Percentiles rank a stretch among this genome's conserved stretches.
Conservation (phyloP, 2,329 filamentous ascomycete genomes). For the Zymoseptoria pseudotritici region DNA sequence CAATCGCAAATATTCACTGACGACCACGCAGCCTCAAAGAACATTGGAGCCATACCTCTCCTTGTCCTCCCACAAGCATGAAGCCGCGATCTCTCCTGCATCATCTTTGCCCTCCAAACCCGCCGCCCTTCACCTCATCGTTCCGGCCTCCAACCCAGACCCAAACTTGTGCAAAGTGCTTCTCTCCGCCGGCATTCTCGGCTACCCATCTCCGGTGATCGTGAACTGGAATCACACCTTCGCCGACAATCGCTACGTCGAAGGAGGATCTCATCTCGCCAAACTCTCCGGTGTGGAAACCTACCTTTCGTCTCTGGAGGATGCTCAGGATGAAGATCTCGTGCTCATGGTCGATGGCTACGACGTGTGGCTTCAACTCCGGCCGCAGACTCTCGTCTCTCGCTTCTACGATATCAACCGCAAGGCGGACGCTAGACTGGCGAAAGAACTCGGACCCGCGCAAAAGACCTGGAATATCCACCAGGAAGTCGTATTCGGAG, state of each 20-base stretch:
- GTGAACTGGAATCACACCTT: constrained; percentile 18
- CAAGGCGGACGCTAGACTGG: constrained; percentile 40
- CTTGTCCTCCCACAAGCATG: background rate
- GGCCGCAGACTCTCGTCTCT: constrained; percentile 52
- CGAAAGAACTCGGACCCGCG: constrained; percentile 24
- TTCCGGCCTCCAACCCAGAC: constrained; percentile 19
- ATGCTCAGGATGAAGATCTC: constrained; percentile 41
- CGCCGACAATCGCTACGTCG: constrained; percentile 11
- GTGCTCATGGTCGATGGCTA: constrained; percentile 57
- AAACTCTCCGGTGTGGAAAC: constrained; percentile 23
- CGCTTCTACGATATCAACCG: constrained; percentile 35
- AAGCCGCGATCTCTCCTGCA: background rate
- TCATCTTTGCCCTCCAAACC: background rate
- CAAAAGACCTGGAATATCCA: constrained; percentile 32
- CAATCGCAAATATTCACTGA: background rate
- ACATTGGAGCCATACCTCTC: background rate
- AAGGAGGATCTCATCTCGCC: constrained; percentile 28
- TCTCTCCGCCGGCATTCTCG: constrained; percentile 18
- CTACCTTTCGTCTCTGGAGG: constrained; percentile 16
- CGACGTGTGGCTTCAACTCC: constrained; percentile 59
- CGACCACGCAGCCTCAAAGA: background rate
- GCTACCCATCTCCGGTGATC: constrained; percentile 21
- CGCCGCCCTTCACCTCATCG: constrained; percentile 21
- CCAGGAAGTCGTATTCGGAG: constrained; percentile 37
- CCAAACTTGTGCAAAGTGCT: constrained; percentile 23